Evolutionary conservation across 163 green algal genomes (phyloP).

Genomic region (Chlamydomonas reinhardtii): DNA sequence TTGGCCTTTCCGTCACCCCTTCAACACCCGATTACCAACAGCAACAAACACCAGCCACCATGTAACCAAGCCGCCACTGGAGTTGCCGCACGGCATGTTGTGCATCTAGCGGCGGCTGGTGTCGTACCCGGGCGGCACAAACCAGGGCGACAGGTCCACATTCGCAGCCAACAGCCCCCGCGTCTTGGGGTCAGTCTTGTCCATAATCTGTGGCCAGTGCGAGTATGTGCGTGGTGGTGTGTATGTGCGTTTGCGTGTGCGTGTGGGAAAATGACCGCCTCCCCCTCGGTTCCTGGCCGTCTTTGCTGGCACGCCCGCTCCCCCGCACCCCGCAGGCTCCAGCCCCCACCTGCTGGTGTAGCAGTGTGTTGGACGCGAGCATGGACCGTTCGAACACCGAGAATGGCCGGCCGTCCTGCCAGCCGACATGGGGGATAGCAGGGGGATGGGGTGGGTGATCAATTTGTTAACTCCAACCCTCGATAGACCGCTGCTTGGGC

Average conservation of each 20-base stretch:
- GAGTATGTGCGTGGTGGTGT: background rate
- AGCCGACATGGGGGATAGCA: no score
- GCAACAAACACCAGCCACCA: no score
- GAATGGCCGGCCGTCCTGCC: constrained; percentile 75
- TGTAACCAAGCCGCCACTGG: no score
- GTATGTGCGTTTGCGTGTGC: background rate
- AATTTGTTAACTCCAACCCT: no score
- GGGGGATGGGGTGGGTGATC: no score
- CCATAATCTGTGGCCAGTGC: constrained; percentile 68
- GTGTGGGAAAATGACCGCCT: background rate
- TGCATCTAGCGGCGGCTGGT: background rate
- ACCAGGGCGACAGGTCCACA: constrained; percentile 73
- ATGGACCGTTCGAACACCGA: constrained; percentile 84
- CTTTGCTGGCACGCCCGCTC: no score
- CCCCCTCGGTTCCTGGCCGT: no score
- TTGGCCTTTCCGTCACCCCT: no score
- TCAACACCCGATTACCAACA: no score
- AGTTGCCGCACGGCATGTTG: no score
- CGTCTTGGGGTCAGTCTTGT: constrained; percentile 63
- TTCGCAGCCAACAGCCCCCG: constrained; percentile 59
- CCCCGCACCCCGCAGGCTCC: background rate
- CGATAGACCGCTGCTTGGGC: no score
- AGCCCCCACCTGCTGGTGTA: constrained; percentile 38
- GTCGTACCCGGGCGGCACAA: constrained; percentile 63
- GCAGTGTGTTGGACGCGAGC: constrained; percentile 72